These are phyloP conservation scores for Penicillium sclerotigenum DNA, from an alignment of 2,329 filamentous ascomycete genomes.

Conservation along the genomic window DNA sequence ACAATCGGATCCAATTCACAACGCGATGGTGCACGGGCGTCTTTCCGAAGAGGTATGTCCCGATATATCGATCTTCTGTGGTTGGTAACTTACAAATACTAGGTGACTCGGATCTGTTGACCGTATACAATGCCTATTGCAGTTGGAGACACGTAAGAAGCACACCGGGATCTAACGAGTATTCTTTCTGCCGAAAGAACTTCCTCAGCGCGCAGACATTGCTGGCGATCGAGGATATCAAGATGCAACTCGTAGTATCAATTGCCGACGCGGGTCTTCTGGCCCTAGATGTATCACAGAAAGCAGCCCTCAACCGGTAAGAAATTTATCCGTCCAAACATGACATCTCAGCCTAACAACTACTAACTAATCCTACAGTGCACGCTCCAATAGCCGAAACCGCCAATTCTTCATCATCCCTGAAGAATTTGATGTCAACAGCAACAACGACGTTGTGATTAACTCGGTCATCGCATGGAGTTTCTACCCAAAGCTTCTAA, in stretches of 20 bases:
- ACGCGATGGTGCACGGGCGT: conserved; percentile 72
- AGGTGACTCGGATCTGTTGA: conserved; percentile 87
- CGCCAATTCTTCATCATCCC: conserved; percentile 83
- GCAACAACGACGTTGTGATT: conserved; percentile 73
- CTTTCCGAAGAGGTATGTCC: conserved; percentile 65
- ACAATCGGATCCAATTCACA: conserved; percentile 80
- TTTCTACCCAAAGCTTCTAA: conserved; percentile 90
- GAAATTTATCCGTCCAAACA: not conserved
- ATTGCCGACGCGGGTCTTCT: conserved; percentile 84
- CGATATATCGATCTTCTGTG: not conserved
- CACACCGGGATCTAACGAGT: conserved; percentile 68
- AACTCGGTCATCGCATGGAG: conserved; percentile 85
- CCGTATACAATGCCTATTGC: conserved; percentile 88
- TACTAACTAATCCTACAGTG: conserved; percentile 30
- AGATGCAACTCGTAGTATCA: conserved; percentile 81
- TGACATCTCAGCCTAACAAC: not conserved
- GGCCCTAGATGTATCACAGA: conserved; percentile 69
- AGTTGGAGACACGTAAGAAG: conserved; percentile 83
- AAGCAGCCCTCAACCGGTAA: conserved; percentile 63
- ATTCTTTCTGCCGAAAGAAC: conserved; percentile 90
- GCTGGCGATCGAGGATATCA: conserved; percentile 89
- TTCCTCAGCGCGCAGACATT: conserved; percentile 87
- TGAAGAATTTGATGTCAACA: conserved; percentile 68
- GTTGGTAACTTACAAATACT: conserved; percentile 6
- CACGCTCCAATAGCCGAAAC: conserved; percentile 62